phyloP scores from a whole-genome alignment of 768 basidiomycete species.

The Lactarius trivialis region DNA sequence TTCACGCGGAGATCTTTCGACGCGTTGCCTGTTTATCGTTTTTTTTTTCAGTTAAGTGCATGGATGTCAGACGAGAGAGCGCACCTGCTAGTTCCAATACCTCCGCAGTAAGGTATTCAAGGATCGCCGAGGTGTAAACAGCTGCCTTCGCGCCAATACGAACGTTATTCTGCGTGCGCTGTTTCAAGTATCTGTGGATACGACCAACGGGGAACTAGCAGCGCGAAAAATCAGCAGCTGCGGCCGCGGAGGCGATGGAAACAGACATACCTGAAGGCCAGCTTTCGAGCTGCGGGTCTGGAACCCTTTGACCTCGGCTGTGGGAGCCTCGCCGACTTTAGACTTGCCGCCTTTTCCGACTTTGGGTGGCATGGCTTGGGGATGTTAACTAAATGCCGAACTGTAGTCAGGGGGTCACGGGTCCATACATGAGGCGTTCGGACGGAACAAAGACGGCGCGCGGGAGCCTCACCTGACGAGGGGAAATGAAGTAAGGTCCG shows the following conservation, averaged over 20 bases:
- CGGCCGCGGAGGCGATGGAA: background rate
- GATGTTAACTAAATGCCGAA: background rate
- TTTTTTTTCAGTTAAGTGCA: background rate
- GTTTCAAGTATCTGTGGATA: conserved; percentile 93
- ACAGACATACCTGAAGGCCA: conserved; percentile 3
- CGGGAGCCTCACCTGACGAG: background rate
- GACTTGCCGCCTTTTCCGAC: conserved; percentile 7
- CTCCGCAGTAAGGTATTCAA: conserved; percentile 28
- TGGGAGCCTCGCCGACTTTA: background rate
- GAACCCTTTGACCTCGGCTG: background rate
- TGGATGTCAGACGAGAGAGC: background rate
- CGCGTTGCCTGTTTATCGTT: conserved; percentile 94
- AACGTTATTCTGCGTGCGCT: conserved; percentile 86
- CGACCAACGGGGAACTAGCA: conserved; percentile 89
- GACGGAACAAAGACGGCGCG: background rate
- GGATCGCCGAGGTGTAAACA: conserved; percentile 91
- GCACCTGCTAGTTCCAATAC: background rate
- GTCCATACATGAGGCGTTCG: background rate
- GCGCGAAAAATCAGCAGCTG: background rate
- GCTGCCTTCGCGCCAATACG: conserved; percentile 95
- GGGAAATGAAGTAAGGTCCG: background rate
- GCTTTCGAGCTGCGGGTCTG: conserved; percentile 12
- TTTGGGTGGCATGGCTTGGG: background rate
- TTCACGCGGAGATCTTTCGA: conserved; percentile 94
- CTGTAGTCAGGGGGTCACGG: background rate